phyloP scores from a whole-genome alignment of 192 early-diverging fungal genomes.

The Coemansia sp. region DNA sequence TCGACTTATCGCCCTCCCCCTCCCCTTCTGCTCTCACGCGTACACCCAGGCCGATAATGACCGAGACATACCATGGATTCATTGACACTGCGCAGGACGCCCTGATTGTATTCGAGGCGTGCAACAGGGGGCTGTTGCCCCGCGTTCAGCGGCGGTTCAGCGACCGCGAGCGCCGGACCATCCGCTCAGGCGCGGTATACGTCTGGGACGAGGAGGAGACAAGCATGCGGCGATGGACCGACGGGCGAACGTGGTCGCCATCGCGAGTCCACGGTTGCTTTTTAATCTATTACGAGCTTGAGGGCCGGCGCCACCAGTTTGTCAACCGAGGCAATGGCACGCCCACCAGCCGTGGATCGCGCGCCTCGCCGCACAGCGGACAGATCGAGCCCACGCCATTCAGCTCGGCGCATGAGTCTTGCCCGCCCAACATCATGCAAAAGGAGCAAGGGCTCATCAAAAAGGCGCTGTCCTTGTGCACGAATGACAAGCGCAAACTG shows the following conservation, averaged over 20 bases:
- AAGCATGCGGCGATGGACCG: slow-evolving; percentile 91
- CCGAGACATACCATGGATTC: slow-evolving; percentile 81
- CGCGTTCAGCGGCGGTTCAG: slow-evolving; percentile 82
- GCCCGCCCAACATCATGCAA: slow-evolving; percentile 54
- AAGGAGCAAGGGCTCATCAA: slow-evolving; percentile 85
- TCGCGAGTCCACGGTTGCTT: slow-evolving; percentile 86
- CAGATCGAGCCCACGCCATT: slow-evolving; percentile 20
- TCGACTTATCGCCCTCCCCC: neutral
- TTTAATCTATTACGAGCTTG: slow-evolving; percentile 86
- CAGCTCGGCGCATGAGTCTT: slow-evolving; percentile 31
- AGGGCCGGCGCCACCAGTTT: slow-evolving; percentile 64
- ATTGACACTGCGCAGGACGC: slow-evolving; percentile 89
- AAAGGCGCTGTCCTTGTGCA: slow-evolving; percentile 84
- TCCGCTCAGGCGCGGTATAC: slow-evolving; percentile 85
- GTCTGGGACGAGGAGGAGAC: slow-evolving; percentile 92
- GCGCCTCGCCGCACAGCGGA: slow-evolving; percentile 28
- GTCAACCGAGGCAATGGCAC: slow-evolving; percentile 27
- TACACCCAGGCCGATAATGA: slow-evolving; percentile 49
- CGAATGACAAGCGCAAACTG: slow-evolving; percentile 76
- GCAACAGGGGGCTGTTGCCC: slow-evolving; percentile 67
- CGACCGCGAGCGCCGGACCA: slow-evolving; percentile 78
- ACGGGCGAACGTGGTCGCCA: slow-evolving; percentile 88
- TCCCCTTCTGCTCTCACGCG: too few relatives aligned
- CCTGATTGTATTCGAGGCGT: slow-evolving; percentile 88
- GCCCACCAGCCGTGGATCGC: slow-evolving; percentile 30